phyloP scores from a whole-genome alignment of 1,139 yeast species.

The Hemisphaericaspora xylanilytica region DNA sequence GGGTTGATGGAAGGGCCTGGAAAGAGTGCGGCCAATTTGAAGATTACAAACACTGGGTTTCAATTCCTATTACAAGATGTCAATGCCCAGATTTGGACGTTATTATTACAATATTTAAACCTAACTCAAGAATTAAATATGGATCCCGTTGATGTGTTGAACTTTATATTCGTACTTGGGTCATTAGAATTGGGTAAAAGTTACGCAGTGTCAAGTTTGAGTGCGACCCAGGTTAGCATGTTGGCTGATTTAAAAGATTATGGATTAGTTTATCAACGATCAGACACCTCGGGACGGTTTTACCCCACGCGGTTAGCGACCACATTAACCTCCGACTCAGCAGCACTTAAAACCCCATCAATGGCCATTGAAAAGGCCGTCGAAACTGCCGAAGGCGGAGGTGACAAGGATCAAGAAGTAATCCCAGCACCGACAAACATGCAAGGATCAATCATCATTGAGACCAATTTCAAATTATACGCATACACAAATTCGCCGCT shows the following conservation, averaged over 20 bases:
- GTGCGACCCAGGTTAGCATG: constrained; percentile 83
- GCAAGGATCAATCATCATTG: constrained; percentile 77
- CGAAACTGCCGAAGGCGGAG: constrained; percentile 25
- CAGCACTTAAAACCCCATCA: constrained; percentile 66
- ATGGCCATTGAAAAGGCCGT: constrained; percentile 65
- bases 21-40: constrained; percentile 41
- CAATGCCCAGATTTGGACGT: constrained; percentile 93
- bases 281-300: constrained; percentile 60
- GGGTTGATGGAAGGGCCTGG: constrained; percentile 73
- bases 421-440: constrained; percentile 13
- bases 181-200: constrained; percentile 88
- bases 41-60: constrained; percentile 88
- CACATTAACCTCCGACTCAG: constrained; percentile 81
- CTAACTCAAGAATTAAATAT: constrained; percentile 80
- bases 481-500: constrained; percentile 95
- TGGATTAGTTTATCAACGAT: constrained; percentile 82
- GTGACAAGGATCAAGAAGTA: constrained; percentile 21
- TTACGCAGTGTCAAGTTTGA: constrained; percentile 67
- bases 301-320: constrained; percentile 93
- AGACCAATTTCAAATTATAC: constrained; percentile 88
- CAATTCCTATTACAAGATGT: constrained; percentile 91
- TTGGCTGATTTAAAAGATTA: constrained; percentile 86
- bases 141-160: constrained; percentile 96
- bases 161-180: constrained; percentile 90
- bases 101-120: constrained; percentile 80